Base-by-base conservation (phyloP, 257 asterid species). In the Lycium barbarum region DNA sequence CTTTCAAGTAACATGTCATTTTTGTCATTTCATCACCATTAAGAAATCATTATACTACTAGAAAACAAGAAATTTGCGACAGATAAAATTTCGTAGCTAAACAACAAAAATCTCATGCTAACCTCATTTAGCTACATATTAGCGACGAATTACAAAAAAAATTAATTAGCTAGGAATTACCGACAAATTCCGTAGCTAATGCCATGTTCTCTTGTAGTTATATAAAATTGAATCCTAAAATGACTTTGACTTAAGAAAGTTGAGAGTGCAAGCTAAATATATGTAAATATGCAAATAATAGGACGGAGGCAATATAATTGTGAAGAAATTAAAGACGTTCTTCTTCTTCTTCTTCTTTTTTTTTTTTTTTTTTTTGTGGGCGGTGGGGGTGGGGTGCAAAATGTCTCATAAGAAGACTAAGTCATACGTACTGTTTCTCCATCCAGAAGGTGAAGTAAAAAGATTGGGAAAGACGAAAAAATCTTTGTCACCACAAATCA, bases 251-350 rank as follows among this genome's bases (percentile, higher is more conserved):
- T 72, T 5, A n/a, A 45, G n/a, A 72, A 7, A 43, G 10, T 57
- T 57, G 62, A 5, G 20, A 57, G 5, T 1, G n/a, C 9, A 18
- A 57, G 62, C n/a, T 72, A 72, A 43, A 43, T n/a, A n/a, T n/a
- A n/a, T n/a, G n/a, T n/a, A n/a, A n/a, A n/a, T 72, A n/a, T 45
- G 9, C 10, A 72, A 72, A n/a, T 72, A 72, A 72, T 45, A 26
- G 38, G 58, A 45, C n/a, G 80, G 58, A n/a, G 38, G 36, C 18
- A 72, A 72, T 72, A 45, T 72, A 43, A 20, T 72, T 70, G 47
- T 17, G 4, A 15, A 68, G 36, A 72, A 43, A 71, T 26, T 26
- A 26, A 26, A 26, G 57, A 18, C 1, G 15, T 71, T 18, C 36
- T 71, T 43, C 57, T 18, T 5, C 18, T 6, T 2, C 33, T 26